Evolutionary conservation across 345 rosid genomes (phyloP).

Genomic region (Brassica napus): Da-Ae NC_063446.1:5842501-5843000

Average conservation of each 20-base stretch:
- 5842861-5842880: slow-evolving; percentile 5
- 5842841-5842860: slow-evolving; percentile 7
- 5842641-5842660: slow-evolving; percentile 51
- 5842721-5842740: background rate
- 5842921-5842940: slow-evolving; percentile 13
- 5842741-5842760: background rate
- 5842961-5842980: background rate
- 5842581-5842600: background rate
- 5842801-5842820: background rate
- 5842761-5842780: background rate
- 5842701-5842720: background rate
- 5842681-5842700: background rate
- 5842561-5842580: slow-evolving; percentile 14
- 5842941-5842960: slow-evolving; percentile 1
- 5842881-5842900: slow-evolving; percentile 25
- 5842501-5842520: background rate
- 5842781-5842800: background rate
- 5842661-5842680: background rate
- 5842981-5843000: background rate
- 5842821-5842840: background rate
- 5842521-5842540: background rate
- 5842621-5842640: too few species aligned
- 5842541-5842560: background rate
- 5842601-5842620: too few species aligned
- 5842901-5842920: background rate